Evolutionary conservation across 2,329 filamentous ascomycete genomes (phyloP).

Genomic region (Scortechinia acanthostroma): DNA sequence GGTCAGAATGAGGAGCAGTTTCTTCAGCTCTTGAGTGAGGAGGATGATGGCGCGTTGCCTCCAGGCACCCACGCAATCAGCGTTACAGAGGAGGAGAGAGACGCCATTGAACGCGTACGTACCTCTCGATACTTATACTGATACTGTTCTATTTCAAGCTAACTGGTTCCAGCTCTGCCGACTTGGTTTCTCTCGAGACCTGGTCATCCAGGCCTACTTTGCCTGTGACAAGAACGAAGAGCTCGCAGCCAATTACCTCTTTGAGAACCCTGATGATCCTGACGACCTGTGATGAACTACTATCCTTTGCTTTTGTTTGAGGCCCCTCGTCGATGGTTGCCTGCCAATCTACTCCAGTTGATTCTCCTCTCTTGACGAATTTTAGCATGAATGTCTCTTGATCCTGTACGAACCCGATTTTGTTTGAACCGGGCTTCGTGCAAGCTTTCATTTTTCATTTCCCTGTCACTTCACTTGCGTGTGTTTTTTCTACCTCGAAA

Average conservation of each 20-base stretch:
- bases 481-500: too few species aligned
- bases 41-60: slow-evolving; percentile 71
- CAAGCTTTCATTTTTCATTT: too few species aligned
- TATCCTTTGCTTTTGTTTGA: too few species aligned
- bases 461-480: too few species aligned
- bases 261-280: slow-evolving; percentile 89
- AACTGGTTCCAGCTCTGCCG: slow-evolving; percentile 64
- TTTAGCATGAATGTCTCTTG: too few species aligned
- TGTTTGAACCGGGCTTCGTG: too few species aligned
- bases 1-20: slow-evolving; percentile 89
- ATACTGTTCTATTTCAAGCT: slow-evolving; percentile 4
- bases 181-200: slow-evolving; percentile 84
- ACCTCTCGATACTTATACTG: too few species aligned
- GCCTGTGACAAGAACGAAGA: slow-evolving; percentile 99
- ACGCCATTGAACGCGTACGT: slow-evolving; percentile 88
- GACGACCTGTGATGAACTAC: too few species aligned
- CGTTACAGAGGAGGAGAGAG: slow-evolving; percentile 91
- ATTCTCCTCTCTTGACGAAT: too few species aligned
- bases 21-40: slow-evolving; percentile 80
- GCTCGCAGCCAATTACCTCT: slow-evolving; percentile 93
- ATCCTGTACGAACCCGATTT: too few species aligned
- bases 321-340: too few species aligned
- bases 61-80: slow-evolving; percentile 83
- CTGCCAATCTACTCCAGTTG: too few species aligned
- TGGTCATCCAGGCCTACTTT: slow-evolving; percentile 96